These are phyloP conservation scores for Periconia sp. DNA, from an alignment of 2,329 filamentous ascomycete species.

Conservation along the genomic window DNA sequence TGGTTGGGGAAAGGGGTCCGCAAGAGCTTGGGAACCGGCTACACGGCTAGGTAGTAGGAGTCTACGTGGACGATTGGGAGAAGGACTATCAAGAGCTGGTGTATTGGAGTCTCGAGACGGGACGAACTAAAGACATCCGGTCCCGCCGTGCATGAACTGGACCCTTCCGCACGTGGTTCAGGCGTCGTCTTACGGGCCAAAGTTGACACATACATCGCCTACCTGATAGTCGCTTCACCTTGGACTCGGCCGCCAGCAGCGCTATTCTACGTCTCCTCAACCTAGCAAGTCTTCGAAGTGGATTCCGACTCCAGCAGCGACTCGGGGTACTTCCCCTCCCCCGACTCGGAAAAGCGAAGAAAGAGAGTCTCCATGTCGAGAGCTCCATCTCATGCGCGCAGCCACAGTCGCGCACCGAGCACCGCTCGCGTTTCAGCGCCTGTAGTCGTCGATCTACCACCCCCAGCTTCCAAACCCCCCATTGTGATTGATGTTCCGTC, in stretches of 20 bases:
- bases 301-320: slow-evolving; percentile 23
- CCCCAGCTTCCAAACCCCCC: slow-evolving; percentile 32
- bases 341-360: slow-evolving; percentile 16
- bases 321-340: slow-evolving; percentile 24
- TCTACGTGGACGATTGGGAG: too few relatives aligned
- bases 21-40: too few relatives aligned
- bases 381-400: slow-evolving; percentile 35
- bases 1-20: too few relatives aligned
- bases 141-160: slow-evolving; percentile 1
- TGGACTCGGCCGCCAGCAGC: neutral
- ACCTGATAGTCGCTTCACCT: too few relatives aligned
- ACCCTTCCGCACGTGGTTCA: neutral
- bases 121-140: too few relatives aligned
- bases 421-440: slow-evolving; percentile 23
- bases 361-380: slow-evolving; percentile 27
- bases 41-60: too few relatives aligned
- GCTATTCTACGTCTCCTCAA: neutral
- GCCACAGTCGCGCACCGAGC: slow-evolving; percentile 38
- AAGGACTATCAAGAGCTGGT: too few relatives aligned
- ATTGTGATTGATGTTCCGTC: slow-evolving; percentile 35
- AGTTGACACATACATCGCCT: too few relatives aligned
- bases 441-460: slow-evolving; percentile 32
- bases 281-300: slow-evolving; percentile 3
- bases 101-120: too few relatives aligned
- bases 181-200: neutral